Percentiles rank a stretch among this genome's conserved stretches.
These are phyloP conservation scores for Catunica adiposa DNA, from an alignment of 2,329 filamentous ascomycete genomes.

Conservation along the genomic window DNA sequence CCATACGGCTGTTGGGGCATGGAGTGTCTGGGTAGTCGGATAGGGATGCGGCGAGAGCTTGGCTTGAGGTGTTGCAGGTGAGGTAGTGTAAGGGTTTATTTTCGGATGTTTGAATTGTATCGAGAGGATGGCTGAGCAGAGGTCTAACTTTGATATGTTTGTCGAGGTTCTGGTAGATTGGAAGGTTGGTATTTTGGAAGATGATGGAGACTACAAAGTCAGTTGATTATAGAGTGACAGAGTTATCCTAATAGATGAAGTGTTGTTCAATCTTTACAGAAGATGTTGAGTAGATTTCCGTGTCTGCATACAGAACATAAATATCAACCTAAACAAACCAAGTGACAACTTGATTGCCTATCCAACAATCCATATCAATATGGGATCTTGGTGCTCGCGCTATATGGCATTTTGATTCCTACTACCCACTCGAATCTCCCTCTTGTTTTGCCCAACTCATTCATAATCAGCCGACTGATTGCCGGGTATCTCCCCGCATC, in stretches of 20 bases:
- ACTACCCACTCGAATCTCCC: conserved; percentile 8
- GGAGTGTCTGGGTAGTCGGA: conserved; percentile 51
- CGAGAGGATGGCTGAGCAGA: neutral
- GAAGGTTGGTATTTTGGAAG: too few species aligned
- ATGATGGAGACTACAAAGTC: too few species aligned
- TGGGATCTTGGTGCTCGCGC: neutral
- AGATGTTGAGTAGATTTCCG: too few species aligned
- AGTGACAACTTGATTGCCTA: too few species aligned
- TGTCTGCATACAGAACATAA: too few species aligned
- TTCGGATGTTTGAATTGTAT: conserved; percentile 10
- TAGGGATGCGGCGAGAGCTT: conserved; percentile 50
- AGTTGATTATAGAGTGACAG: too few species aligned
- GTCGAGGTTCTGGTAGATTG: too few species aligned
- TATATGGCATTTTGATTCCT: conserved; percentile 5
- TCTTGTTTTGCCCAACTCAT: conserved; percentile 6
- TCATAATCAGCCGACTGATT: conserved; percentile 5
- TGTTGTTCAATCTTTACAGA: too few species aligned
- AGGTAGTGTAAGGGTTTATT: conserved; percentile 51
- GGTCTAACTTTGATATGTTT: neutral
- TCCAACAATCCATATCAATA: too few species aligned
- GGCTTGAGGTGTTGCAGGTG: conserved; percentile 43
- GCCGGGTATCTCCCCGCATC: conserved; percentile 7
- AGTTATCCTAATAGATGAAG: too few species aligned
- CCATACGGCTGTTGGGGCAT: conserved; percentile 34
- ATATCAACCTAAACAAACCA: too few species aligned